Conservation (phyloP, 2,329 filamentous ascomycete species). For the Falciphora oryzae region DNA sequence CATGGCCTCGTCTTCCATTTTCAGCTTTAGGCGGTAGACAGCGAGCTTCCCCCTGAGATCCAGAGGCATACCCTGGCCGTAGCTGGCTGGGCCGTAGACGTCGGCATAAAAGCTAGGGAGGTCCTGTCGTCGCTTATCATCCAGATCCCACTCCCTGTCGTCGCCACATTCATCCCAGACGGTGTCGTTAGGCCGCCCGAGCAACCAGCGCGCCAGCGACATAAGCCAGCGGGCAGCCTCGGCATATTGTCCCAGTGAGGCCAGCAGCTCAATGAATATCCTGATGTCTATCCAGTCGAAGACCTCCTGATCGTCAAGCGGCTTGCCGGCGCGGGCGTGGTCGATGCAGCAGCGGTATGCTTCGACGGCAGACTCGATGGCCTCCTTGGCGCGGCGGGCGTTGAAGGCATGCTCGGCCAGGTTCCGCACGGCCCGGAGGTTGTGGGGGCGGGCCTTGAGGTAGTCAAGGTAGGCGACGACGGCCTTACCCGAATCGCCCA, state of each 20-base stretch:
- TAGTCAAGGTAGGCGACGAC: conserved; percentile 52
- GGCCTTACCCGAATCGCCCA: conserved; percentile 47
- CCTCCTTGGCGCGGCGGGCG: conserved; percentile 37
- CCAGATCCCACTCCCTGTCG: conserved; percentile 83
- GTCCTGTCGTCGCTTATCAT: conserved; percentile 59
- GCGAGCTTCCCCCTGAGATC: conserved; percentile 82
- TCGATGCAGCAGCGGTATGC: conserved; percentile 45
- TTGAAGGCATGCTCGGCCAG: conserved; percentile 53
- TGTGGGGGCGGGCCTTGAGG: conserved; percentile 44
- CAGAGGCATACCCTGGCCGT: conserved; percentile 69
- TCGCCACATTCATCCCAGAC: conserved; percentile 76
- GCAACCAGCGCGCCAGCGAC: conserved; percentile 70
- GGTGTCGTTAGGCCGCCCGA: conserved; percentile 65
- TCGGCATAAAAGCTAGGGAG: conserved; percentile 55
- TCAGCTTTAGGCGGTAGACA: conserved; percentile 70
- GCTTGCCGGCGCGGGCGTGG: conserved; percentile 29
- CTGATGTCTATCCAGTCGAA: conserved; percentile 76
- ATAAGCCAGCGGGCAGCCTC: conserved; percentile 67
- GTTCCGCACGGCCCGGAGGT: conserved; percentile 49
- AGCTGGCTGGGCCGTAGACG: conserved; percentile 49
- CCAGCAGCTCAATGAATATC: conserved; percentile 77
- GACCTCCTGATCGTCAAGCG: conserved; percentile 27
- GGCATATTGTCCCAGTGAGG: conserved; percentile 54
- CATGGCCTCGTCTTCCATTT: conserved; percentile 65
- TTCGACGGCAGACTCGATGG: conserved; percentile 35